Evolutionary conservation across 2,329 filamentous ascomycete genomes (phyloP), one percentile per base, ranked within the genome.

Genomic region (Pestalotiopsis sp.): DNA sequence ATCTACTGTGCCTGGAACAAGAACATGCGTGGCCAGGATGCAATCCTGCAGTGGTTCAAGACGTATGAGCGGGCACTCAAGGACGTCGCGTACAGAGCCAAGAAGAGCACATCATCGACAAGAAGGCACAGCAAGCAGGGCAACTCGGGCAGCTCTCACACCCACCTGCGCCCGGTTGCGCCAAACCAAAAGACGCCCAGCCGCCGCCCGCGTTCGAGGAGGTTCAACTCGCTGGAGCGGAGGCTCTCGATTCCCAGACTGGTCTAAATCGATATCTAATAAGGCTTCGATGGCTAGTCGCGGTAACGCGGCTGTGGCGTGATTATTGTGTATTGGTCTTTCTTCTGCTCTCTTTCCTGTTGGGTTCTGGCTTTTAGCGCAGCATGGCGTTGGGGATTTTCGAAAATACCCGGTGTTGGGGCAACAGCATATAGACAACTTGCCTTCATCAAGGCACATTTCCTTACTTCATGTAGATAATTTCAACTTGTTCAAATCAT

Each of bases 31-130:
- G 27, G 36, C 11, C 66, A 68, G 58, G 59, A 62, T 20, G 25
- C 27, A 7, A 57, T 68, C 49, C 60, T 38, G 59, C 52, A 63
- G 13, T 68, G 66, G 66, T 45, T 68, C 14, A 49, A 56, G 59
- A 62, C 59, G 25, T 67, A 67, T 38, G 66, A 67, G 58, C 41
- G 60, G 56, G 66, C 66, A 9, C 66, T 67, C 20, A 67, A 67
- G 58, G 66, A 67, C 17, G 66, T 67, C 11, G 66, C 66, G 36
- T 67, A 67, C 40, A 60, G 66, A 9, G 66, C 66, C 14, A 57
- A 60, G n/a, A 67, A 62, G 66, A 17, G 59, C 11, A 52, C 45
- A 17, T 31, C 38, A 31, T 36, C 59, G 25, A 40, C 59, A 62
- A 36, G 59, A 14, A 62, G 59, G 59, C 59, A 38, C 7, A 62